Evolutionary conservation across 805 yeast species (phyloP), one percentile per base, ranked within the genome.

Genomic region (Monosporozyma servazzii): DNA sequence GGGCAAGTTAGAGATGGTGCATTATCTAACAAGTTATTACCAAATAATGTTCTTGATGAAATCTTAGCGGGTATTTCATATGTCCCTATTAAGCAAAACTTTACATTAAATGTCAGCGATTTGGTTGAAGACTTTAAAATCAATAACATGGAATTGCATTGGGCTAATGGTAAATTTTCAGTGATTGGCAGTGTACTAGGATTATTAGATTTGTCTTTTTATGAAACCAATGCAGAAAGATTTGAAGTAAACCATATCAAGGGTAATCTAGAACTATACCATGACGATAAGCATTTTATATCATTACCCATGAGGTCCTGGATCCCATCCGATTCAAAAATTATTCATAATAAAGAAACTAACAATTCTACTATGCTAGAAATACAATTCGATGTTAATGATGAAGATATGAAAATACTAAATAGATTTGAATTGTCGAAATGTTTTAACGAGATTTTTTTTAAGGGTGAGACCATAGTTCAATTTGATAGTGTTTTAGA

Each of bases 241-340:
- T 42, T 75, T 1, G 52, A 58, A 2, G 74, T 76, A 1, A 56
- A 63, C 3, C 60, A 66, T 15, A 65, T 77, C 1, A 69, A 70
- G 51, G 82, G 82, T 6, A 49, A 58, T 4, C 69, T 77, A 11
- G 64, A 66, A 41, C 59, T 80, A 37, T 69, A 58, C 48, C 75
- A 75, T 53, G 57, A 71, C 5, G 71, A 61, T 2, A 54, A 52
- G 15, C 69, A 68, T 50, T 79, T 80, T 60, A 75, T 77, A 5
- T 66, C 71, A n/a, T 60, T 79, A 13, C 68, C 70, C 4, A 58
- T 76, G 57, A 59, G 60, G 9, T 71, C 71, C 6, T 80, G 84
- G 84, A 68, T 68, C 23, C 54, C 57, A n/a, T 70, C 78, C 5
- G 63, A 64, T 0, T 75, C 80, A 4, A 63, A 58, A 39, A 68